Evolutionary conservation across 2,329 filamentous ascomycete genomes (phyloP), one percentile per base, ranked within the genome.

Genomic region (Chrysoporthe deuterocubensis): DNA sequence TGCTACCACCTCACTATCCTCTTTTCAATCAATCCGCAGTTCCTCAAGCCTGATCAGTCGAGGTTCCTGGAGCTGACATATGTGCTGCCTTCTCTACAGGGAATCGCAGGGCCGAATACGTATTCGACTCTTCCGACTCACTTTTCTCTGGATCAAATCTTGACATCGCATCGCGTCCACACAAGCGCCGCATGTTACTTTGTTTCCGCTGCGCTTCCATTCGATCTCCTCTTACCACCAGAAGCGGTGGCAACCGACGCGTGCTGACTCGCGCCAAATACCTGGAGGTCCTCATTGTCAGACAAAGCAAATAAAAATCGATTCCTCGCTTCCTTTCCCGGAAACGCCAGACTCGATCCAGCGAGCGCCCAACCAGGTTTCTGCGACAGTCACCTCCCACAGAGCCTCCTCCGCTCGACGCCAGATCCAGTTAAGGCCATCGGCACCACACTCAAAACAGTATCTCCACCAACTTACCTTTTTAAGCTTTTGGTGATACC

Each of bases 401-500:
- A 78, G 75, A 76, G 75, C 77, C 80, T 82, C 81, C 62, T 82
- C 82, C 83, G 82, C 82, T 81, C 81, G 81, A 82, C 82, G 80
- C 86, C 85, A 86, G 84, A 88, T 87, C 82, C 82, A 88, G 86
- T 86, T 87, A 87, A 88, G 86, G 83, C 84, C 83, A 83, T 87
- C 85, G 83, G 85, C 85, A 87, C 84, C 83, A 87, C 84, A 82
- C 85, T 86, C 85, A 86, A 88, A 87, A 81, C 81, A 88, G 85
- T 80, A 86, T 86, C 84, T 87, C 85, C 85, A 87, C 85, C 81
- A 81, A 79, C 81, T 82, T 86, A 81, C 76, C 80, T 81, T 80
- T 84, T 86, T 81, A 78, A 71, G 76, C 71, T 72, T 84, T 84
- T 83, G 79, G 81, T 82, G 79, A 83, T 85, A 82, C 79, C 76